Evolutionary conservation across 2,329 filamentous ascomycete species (phyloP), one percentile per base, ranked within the genome.

Genomic region (Ophiostoma quercus): DNA sequence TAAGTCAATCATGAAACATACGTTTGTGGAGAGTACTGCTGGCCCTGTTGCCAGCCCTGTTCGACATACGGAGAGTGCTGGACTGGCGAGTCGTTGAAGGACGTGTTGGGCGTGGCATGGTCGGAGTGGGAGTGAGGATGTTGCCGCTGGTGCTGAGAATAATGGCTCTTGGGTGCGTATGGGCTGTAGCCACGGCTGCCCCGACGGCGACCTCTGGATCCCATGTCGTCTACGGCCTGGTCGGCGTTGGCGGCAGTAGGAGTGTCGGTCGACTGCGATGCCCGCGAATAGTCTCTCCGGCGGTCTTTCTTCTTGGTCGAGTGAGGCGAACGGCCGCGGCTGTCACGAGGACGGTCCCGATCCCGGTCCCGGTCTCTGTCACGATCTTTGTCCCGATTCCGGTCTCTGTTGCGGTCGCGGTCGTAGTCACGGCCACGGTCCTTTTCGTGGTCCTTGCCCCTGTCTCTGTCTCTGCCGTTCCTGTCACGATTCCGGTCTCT

Each of bases 161-260:
- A 47, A 63, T 82, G 81, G 29, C 78, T n/a, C 16, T 32, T 62
- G 3, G 57, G 77, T 2, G 68, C 57, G 51, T 71, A 67, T 39
- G 77, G 74, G 29, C 77, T 71, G 43, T 68, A 34, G n/a, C 75
- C 73, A 34, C 73, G 70, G 67, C 77, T 76, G 51, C 74, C 72
- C 67, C 79, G 79, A 70, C n/a, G 32, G 32, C 60, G 60, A 32
- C 60, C 32, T 32, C 83, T 79, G 16, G 80, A 79, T 22, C 78
- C 77, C 81, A 85, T 83, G 41, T 83, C 83, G 70, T 86, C 83
- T 54, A 83, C 77, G 67, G 62, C n/a, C 9, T 83, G 84, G 14
- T 84, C 82, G 22, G 84, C 82, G 66, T 79, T 76, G 68, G 79
- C 76, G 22, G 76, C 76, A 29, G 75, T 74, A 25, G 76, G 76